A percentile compares a stretch with the other conserved stretches of the same genome.
These are phyloP conservation scores for Pestalotiopsis sp. DNA, from an alignment of 2,329 filamentous ascomycete genomes.

Conservation along the genomic window DNA sequence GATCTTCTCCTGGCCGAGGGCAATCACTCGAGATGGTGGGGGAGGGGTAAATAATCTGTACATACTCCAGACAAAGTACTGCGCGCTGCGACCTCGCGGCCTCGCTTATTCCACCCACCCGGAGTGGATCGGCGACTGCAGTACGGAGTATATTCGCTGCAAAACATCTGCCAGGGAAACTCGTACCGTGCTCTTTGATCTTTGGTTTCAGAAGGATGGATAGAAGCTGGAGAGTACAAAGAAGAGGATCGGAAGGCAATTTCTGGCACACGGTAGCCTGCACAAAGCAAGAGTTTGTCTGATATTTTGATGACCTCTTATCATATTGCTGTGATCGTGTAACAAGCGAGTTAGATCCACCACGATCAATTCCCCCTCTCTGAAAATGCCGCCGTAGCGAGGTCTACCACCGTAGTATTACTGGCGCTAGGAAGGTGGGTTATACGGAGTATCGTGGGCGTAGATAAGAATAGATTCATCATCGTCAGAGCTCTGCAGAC, in stretches of 20 bases:
- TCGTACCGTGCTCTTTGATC: neutral
- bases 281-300: neutral
- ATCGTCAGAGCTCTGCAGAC: neutral
- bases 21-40: neutral
- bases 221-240: neutral
- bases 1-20: neutral
- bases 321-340: neutral
- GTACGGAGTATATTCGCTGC: neutral
- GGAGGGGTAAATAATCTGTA: neutral
- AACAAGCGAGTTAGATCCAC: constrained; percentile 4
- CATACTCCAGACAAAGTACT: no score
- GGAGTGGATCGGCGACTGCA: neutral
- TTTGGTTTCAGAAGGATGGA: neutral
- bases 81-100: neutral
- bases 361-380: neutral
- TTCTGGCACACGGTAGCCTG: neutral
- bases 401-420: neutral
- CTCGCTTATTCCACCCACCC: neutral
- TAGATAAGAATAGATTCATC: neutral
- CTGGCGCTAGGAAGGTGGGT: neutral
- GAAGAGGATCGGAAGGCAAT: neutral
- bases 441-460: neutral
- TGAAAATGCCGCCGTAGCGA: neutral
- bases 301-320: neutral
- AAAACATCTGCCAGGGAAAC: neutral